Conservation (phyloP, 257 asterid genomes). For the Solanum verrucosum region DNA sequence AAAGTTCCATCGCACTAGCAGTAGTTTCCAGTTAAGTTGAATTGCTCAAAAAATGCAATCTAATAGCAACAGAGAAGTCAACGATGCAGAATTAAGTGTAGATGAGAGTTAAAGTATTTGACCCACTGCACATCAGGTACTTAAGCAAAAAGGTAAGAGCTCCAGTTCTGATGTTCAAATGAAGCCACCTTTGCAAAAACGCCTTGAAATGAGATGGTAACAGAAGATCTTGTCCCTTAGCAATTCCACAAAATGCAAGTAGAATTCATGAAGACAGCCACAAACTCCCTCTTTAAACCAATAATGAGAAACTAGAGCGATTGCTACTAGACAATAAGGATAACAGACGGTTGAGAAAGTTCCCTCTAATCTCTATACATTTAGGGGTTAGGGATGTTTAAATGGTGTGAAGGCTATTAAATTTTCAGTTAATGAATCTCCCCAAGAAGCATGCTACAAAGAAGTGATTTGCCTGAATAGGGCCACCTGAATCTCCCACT, state of each 20-base stretch:
- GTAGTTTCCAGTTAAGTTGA: slow-evolving; percentile 32
- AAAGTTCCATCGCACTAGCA: slow-evolving; percentile 31
- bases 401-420: slow-evolving; percentile 25
- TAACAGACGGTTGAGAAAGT: slow-evolving; percentile 13
- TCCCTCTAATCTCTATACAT: slow-evolving; percentile 17
- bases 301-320: slow-evolving; percentile 26
- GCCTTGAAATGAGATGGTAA: slow-evolving; percentile 45
- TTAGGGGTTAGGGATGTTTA: slow-evolving; percentile 13
- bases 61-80: slow-evolving; percentile 40
- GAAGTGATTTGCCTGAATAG: slow-evolving; percentile 4
- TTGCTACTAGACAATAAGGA: slow-evolving; percentile 26
- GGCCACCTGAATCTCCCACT: slow-evolving; percentile 27
- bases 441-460: slow-evolving; percentile 25
- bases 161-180: slow-evolving; percentile 57
- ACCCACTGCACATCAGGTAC: slow-evolving; percentile 52
- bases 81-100: slow-evolving; percentile 26
- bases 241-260: slow-evolving; percentile 20
- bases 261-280: slow-evolving; percentile 18
- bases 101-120: slow-evolving; percentile 27
- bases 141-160: slow-evolving; percentile 48
- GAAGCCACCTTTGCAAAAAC: slow-evolving; percentile 50
- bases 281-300: slow-evolving; percentile 41
- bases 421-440: slow-evolving; percentile 34
- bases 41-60: slow-evolving; percentile 37
- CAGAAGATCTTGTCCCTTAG: slow-evolving; percentile 31